Conservation (phyloP, 2,329 filamentous ascomycete genomes). For the Zymoseptoria brevis region DNA sequence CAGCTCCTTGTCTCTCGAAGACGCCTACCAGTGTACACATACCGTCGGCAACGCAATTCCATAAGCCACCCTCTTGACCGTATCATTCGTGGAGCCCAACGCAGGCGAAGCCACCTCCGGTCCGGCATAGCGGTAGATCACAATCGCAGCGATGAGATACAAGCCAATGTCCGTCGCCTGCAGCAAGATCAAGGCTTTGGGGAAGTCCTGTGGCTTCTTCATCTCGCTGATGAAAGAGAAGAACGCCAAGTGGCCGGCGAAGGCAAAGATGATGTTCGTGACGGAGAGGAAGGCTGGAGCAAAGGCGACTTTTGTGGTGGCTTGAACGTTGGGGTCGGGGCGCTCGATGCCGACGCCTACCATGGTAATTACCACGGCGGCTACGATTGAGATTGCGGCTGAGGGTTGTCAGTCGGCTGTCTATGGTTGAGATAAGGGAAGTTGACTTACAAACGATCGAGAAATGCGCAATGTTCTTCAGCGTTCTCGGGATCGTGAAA, state of each 20-base stretch:
- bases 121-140: constrained; percentile 61
- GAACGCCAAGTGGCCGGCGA: constrained; percentile 55
- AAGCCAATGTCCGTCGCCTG: constrained; percentile 53
- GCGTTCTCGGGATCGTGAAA: constrained; percentile 53
- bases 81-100: constrained; percentile 49
- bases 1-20: neutral
- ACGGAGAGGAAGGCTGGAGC: constrained; percentile 53
- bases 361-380: constrained; percentile 59
- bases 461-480: constrained; percentile 56
- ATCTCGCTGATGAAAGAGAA: constrained; percentile 60
- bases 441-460: constrained; percentile 47
- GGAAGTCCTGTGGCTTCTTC: constrained; percentile 52
- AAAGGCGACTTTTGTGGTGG: constrained; percentile 30
- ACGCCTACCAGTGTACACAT: neutral
- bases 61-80: constrained; percentile 56
- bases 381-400: constrained; percentile 45
- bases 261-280: constrained; percentile 58
- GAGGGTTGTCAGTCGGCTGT: constrained; percentile 1
- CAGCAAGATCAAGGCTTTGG: constrained; percentile 54
- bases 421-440: neutral
- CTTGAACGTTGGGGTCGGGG: constrained; percentile 34
- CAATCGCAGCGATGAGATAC: constrained; percentile 56
- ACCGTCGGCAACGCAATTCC: constrained; percentile 59
- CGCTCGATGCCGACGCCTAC: constrained; percentile 52
- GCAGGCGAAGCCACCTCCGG: constrained; percentile 55